Evolutionary conservation across 345 rosid genomes (phyloP).

Genomic region (Angophora floribunda): DNA sequence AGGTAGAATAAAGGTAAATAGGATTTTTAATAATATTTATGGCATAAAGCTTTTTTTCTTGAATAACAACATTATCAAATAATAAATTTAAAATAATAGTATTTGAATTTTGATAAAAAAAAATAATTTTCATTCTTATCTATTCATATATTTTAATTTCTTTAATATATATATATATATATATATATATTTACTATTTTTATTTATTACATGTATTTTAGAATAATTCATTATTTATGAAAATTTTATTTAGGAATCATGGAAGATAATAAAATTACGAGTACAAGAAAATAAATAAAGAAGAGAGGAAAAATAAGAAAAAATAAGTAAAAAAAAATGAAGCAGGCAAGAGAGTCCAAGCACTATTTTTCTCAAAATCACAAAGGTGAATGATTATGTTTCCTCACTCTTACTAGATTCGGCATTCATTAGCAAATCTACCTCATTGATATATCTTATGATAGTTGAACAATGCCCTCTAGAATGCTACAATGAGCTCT

Average conservation of each 20-base stretch:
- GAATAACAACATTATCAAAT: neutral
- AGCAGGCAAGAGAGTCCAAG: neutral
- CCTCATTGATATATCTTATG: neutral
- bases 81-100: too few relatives aligned
- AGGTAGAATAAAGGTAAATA: too few relatives aligned
- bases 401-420: neutral
- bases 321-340: neutral
- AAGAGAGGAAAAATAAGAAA: neutral
- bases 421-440: neutral
- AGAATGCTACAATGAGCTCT: neutral
- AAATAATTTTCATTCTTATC: too few relatives aligned
- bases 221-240: too few relatives aligned
- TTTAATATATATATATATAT: too few relatives aligned
- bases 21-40: too few relatives aligned
- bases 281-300: too few relatives aligned
- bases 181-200: too few relatives aligned
- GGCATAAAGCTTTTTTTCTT: too few relatives aligned
- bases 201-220: neutral
- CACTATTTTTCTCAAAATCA: neutral
- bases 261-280: neutral
- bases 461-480: rapidly evolving
- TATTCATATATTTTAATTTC: too few relatives aligned
- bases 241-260: neutral
- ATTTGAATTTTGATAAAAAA: neutral
- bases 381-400: neutral